A percentile compares a stretch with the other conserved stretches of the same genome.
Conservation (phyloP, 2,329 filamentous ascomycete genomes). For the Diaporthe longicolla region DNA sequence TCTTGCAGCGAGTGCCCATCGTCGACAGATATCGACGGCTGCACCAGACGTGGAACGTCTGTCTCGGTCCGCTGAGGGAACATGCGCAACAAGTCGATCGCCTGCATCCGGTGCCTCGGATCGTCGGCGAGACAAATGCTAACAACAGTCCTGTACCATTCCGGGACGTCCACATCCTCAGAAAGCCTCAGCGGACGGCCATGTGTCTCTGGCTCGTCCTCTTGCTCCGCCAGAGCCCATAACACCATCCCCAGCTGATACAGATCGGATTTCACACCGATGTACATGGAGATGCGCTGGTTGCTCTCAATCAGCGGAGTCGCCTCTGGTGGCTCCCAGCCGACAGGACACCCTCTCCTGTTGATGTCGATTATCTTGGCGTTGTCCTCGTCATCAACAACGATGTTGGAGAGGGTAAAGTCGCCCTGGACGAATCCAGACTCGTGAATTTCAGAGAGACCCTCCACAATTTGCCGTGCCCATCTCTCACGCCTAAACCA, state of each 20-base stretch:
- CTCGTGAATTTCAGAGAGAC: slow-evolving; percentile 93
- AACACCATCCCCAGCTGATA: slow-evolving; percentile 98
- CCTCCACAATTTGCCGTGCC: slow-evolving; percentile 91
- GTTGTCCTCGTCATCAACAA: slow-evolving; percentile 86
- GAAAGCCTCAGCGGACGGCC: slow-evolving; percentile 76
- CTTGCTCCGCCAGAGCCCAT: slow-evolving; percentile 89
- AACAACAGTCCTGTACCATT: slow-evolving; percentile 84
- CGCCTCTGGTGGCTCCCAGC: slow-evolving; percentile 97
- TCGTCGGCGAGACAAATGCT: slow-evolving; percentile 81
- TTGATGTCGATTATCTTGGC: slow-evolving; percentile 99
- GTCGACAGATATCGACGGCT: slow-evolving; percentile 57
- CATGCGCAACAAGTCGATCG: slow-evolving; percentile 76
- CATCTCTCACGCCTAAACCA: slow-evolving; percentile 86
- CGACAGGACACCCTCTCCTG: slow-evolving; percentile 93
- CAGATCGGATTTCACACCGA: slow-evolving; percentile 96
- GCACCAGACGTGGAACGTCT: slow-evolving; percentile 47
- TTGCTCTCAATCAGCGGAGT: slow-evolving; percentile 87
- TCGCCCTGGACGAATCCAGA: slow-evolving; percentile 97
- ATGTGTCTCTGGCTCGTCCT: slow-evolving; percentile 90
- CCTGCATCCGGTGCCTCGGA: slow-evolving; percentile 80
- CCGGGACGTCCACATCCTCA: slow-evolving; percentile 75
- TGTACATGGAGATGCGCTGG: slow-evolving; percentile 95
- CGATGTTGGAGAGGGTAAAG: slow-evolving; percentile 97
- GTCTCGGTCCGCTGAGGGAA: slow-evolving; percentile 68
- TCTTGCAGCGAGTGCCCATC: slow-evolving; percentile 57